Evolutionary conservation across 176 grass and related monocot species (phyloP).

Genomic region (Tillandsia leiboldiana): DNA sequence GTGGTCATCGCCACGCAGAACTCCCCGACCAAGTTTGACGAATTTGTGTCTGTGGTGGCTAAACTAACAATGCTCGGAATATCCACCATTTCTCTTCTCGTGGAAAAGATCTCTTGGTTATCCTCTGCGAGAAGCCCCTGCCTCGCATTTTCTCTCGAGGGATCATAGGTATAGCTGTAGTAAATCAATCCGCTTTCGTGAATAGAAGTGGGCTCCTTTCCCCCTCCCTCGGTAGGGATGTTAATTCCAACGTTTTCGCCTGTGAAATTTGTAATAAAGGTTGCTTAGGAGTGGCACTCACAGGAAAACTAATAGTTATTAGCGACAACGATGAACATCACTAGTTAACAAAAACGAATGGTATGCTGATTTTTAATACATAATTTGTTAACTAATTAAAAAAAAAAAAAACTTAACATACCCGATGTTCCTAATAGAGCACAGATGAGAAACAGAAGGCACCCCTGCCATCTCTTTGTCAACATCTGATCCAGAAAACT

Average conservation of each 20-base stretch:
- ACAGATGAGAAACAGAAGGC: conserved; percentile 27
- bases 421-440: conserved; percentile 38
- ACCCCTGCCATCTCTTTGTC: conserved; percentile 33
- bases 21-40: conserved; percentile 27
- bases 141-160: too few relatives aligned
- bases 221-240: too few relatives aligned
- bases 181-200: too few relatives aligned
- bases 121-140: too few relatives aligned
- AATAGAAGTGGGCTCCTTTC: too few relatives aligned
- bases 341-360: neutral
- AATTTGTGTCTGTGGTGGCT: conserved; percentile 12
- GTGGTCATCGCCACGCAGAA: conserved; percentile 77
- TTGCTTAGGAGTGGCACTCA: neutral
- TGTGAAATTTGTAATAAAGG: neutral
- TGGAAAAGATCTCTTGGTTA: too few relatives aligned
- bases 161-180: too few relatives aligned
- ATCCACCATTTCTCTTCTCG: neutral
- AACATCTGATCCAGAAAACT: conserved; percentile 22
- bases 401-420: conserved; percentile 4
- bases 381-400: neutral
- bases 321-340: neutral
- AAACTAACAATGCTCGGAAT: neutral
- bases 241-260: neutral
- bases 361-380: neutral
- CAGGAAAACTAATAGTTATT: neutral